A percentile compares a stretch with the other conserved stretches of the same genome.
Conservation (phyloP, 495 filamentous ascomycete genomes). For the Podospora australis region DNA sequence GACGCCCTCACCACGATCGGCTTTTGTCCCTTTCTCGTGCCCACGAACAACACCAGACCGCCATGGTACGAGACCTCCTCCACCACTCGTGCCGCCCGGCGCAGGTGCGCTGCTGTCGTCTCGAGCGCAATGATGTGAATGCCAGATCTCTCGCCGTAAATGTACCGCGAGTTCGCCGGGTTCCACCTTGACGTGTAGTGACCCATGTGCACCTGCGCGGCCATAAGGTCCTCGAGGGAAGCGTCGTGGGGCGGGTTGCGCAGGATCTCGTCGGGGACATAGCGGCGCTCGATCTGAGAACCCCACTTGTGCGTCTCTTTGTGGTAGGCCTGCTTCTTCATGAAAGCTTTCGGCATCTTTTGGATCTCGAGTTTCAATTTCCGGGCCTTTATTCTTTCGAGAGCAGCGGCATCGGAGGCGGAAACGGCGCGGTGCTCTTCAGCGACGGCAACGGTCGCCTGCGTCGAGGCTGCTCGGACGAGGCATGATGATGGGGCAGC, state of each 20-base stretch:
- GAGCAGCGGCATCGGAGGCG: conserved; percentile 2
- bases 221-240: conserved; percentile 87
- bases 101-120: conserved; percentile 75
- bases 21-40: conserved; percentile 74
- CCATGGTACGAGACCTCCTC: conserved; percentile 76
- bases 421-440: conserved; percentile 13
- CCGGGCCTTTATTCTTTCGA: conserved; percentile 1
- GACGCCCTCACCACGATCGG: conserved; percentile 74
- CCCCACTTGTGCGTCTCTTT: conserved; percentile 43
- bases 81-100: conserved; percentile 83
- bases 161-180: conserved; percentile 89
- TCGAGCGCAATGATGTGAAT: conserved; percentile 94
- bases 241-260: conserved; percentile 70
- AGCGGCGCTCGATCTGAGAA: conserved; percentile 47
- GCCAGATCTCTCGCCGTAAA: conserved; percentile 82
- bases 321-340: conserved; percentile 18
- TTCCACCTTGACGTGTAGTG: conserved; percentile 93
- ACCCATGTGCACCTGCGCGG: conserved; percentile 83
- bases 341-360: conserved; percentile 26
- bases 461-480: conserved; percentile 26
- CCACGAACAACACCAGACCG: conserved; percentile 85
- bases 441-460: neutral
- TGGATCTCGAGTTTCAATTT: conserved; percentile 18
- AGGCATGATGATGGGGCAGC: conserved; percentile 34
- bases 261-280: conserved; percentile 62